Percentiles rank a stretch among this genome's conserved stretches.
phyloP scores from a whole-genome alignment of 768 basidiomycete genomes.

The Daedalea quercina region DNA sequence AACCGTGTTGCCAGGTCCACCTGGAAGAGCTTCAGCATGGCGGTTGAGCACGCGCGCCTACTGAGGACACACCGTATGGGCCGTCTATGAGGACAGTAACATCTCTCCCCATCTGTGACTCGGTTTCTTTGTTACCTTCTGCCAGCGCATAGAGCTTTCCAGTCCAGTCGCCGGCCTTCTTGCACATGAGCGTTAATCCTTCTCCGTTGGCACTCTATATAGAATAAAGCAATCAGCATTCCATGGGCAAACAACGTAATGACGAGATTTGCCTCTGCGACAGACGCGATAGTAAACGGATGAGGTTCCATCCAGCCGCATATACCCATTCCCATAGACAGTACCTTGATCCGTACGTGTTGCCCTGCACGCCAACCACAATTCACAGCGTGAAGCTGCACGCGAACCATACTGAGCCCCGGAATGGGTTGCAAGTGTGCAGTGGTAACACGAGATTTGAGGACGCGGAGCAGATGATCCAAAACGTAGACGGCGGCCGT shows the following conservation, averaged over 20 bases:
- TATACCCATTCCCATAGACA: constrained; percentile 32
- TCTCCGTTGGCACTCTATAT: background rate
- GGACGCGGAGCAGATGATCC: constrained; percentile 38
- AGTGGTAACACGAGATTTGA: constrained; percentile 37
- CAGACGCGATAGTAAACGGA: constrained; percentile 24
- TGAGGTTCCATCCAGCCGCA: constrained; percentile 39
- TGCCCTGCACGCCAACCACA: constrained; percentile 56
- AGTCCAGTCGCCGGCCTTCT: constrained; percentile 46
- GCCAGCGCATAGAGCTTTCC: constrained; percentile 35
- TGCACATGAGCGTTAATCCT: constrained; percentile 44
- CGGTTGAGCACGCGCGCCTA: background rate
- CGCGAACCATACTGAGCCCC: constrained; percentile 37
- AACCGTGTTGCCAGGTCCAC: constrained; percentile 39
- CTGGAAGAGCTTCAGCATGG: constrained; percentile 13
- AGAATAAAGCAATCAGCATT: background rate
- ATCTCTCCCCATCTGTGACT: constrained; percentile 4
- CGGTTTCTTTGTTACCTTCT: constrained; percentile 10
- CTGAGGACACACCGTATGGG: constrained; percentile 36
- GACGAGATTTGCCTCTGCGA: background rate
- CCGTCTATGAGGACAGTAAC: constrained; percentile 45
- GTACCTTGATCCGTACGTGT: constrained; percentile 46
- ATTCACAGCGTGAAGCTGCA: constrained; percentile 38
- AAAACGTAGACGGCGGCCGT: constrained; percentile 33
- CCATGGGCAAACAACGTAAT: background rate
- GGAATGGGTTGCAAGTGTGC: constrained; percentile 40